Conservation (phyloP, 768 basidiomycete species). For the Ramaria sp. region DNA sequence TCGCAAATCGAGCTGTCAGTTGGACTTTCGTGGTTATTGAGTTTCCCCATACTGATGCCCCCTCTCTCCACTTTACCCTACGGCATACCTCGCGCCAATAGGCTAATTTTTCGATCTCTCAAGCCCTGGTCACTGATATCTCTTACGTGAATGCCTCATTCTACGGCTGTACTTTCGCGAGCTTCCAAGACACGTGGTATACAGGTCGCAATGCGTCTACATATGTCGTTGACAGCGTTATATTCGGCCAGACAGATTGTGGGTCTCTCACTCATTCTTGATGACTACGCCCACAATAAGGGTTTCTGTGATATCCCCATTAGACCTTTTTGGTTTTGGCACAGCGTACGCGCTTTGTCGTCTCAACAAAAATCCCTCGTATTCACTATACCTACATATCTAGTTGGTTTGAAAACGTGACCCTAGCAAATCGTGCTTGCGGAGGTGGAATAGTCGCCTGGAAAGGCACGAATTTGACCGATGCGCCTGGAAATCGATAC, state of each 20-base stretch:
- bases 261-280: conserved; percentile 14
- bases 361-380: background rate
- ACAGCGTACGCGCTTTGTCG: conserved; percentile 33
- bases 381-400: background rate
- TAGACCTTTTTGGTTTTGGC: conserved; percentile 54
- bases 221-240: conserved; percentile 49
- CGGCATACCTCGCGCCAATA: conserved; percentile 15
- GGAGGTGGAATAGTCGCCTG: conserved; percentile 59
- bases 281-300: background rate
- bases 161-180: conserved; percentile 50
- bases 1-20: conserved; percentile 55
- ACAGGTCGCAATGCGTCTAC: conserved; percentile 48
- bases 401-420: conserved; percentile 51
- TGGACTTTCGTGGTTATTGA: background rate
- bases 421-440: conserved; percentile 51
- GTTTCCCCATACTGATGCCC: background rate
- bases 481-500: conserved; percentile 39
- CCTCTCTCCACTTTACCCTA: background rate
- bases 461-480: conserved; percentile 46
- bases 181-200: conserved; percentile 60
- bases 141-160: conserved; percentile 60
- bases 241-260: conserved; percentile 60
- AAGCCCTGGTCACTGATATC: conserved; percentile 51
- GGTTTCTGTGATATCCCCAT: background rate
- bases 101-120: conserved; percentile 50